Evolutionary conservation across 2,329 filamentous ascomycete species (phyloP).

Genomic region (Chaetomium sp.): DNA sequence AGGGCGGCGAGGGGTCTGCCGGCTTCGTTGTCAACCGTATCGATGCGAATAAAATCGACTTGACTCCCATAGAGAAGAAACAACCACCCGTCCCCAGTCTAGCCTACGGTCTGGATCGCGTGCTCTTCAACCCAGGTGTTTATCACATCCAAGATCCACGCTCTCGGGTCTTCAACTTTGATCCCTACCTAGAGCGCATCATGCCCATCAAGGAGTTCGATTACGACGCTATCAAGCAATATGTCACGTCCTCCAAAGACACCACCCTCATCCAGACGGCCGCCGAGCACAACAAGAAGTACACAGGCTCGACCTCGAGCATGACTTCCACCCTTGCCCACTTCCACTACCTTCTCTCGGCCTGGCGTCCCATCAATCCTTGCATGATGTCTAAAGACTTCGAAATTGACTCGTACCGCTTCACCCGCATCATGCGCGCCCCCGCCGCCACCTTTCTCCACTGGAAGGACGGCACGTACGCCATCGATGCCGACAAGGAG

Average conservation of each 20-base stretch:
- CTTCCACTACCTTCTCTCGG: constrained; percentile 88
- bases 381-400: constrained; percentile 70
- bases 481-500: constrained; percentile 94
- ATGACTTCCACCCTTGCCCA: constrained; percentile 88
- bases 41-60: constrained; percentile 34
- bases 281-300: constrained; percentile 69
- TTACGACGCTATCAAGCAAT: constrained; percentile 80
- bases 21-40: constrained; percentile 28
- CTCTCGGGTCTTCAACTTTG: constrained; percentile 91
- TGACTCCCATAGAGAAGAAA: constrained; percentile 40
- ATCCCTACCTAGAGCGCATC: constrained; percentile 88
- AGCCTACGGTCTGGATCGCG: constrained; percentile 76
- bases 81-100: constrained; percentile 59
- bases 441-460: constrained; percentile 82
- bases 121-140: constrained; percentile 93
- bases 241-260: constrained; percentile 91
- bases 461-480: constrained; percentile 82
- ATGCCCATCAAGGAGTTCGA: constrained; percentile 95
- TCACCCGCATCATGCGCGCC: constrained; percentile 70
- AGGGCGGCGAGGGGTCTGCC: not conserved
- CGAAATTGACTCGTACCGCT: constrained; percentile 59
- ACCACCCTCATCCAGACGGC: constrained; percentile 69
- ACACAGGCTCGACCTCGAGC: constrained; percentile 93
- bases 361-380: constrained; percentile 74
- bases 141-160: constrained; percentile 88